These are phyloP conservation scores for Tillandsia fasciculata DNA, from an alignment of 176 grass and related monocot genomes.

Conservation along the genomic window DNA sequence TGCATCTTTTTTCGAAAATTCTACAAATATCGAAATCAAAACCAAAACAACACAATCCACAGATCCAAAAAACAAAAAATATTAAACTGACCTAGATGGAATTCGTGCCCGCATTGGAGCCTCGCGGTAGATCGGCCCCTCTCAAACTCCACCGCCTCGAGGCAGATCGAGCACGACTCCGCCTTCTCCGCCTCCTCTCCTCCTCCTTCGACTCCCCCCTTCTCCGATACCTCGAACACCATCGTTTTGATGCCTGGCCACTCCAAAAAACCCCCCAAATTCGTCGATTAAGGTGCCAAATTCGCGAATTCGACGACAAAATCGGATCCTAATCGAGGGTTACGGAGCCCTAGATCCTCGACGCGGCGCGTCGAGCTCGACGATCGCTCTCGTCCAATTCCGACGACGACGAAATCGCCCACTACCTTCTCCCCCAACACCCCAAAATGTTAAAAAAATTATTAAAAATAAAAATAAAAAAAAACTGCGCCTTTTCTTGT, in stretches of 20 bases:
- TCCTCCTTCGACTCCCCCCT: background rate
- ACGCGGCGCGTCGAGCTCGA: background rate
- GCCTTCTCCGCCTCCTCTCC: constrained; percentile 32
- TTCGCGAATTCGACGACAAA: background rate
- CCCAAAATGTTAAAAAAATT: background rate
- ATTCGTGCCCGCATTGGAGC: constrained; percentile 93
- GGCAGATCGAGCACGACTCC: constrained; percentile 81
- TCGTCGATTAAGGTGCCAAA: background rate
- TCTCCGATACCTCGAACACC: constrained; percentile 11
- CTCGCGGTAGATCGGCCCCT: constrained; percentile 70
- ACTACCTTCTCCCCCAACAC: background rate
- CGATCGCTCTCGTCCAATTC: background rate
- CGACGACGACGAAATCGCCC: background rate
- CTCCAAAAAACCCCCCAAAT: background rate
- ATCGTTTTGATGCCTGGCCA: background rate
- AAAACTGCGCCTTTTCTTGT: too few relatives aligned
- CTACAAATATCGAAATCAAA: background rate
- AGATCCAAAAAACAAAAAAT: background rate
- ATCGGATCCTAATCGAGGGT: background rate
- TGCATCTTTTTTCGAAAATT: background rate
- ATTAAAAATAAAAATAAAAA: too few relatives aligned
- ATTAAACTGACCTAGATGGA: constrained; percentile 57
- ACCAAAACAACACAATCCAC: background rate
- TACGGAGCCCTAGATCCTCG: background rate
- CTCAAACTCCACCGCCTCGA: constrained; percentile 37